Percentiles rank a stretch among this genome's conserved stretches.
These are phyloP conservation scores for Pseudopithomyces chartarum DNA, from an alignment of 2,329 filamentous ascomycete species.

Conservation along the genomic window DNA sequence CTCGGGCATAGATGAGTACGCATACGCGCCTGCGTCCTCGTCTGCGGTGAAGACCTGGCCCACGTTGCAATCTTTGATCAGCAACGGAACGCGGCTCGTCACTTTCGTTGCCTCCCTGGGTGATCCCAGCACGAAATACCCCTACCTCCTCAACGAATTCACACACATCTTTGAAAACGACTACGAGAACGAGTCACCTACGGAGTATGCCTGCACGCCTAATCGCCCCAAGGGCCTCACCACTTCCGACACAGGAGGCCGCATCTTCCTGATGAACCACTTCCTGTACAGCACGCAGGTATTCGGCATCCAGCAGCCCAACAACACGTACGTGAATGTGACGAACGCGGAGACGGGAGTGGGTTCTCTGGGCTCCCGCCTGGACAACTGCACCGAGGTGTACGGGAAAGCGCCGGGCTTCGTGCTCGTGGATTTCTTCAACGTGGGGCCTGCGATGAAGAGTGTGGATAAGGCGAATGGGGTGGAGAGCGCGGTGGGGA, in stretches of 20 bases:
- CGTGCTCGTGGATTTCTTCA: slow-evolving; percentile 80
- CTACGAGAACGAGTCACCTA: slow-evolving; percentile 66
- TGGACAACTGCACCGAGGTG: slow-evolving; percentile 55
- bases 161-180: slow-evolving; percentile 73
- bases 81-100: slow-evolving; percentile 67
- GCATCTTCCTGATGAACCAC: slow-evolving; percentile 79
- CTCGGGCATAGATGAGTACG: slow-evolving; percentile 64
- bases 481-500: slow-evolving; percentile 42
- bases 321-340: slow-evolving; percentile 58
- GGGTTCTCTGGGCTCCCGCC: slow-evolving; percentile 55
- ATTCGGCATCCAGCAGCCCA: slow-evolving; percentile 44
- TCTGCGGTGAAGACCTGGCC: slow-evolving; percentile 68
- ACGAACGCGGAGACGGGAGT: slow-evolving; percentile 69
- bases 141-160: slow-evolving; percentile 69
- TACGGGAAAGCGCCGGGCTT: slow-evolving; percentile 72
- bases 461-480: slow-evolving; percentile 75
- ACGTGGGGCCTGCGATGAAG: slow-evolving; percentile 70
- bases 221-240: slow-evolving; percentile 64
- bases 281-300: slow-evolving; percentile 68
- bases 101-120: slow-evolving; percentile 66
- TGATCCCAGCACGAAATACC: slow-evolving; percentile 43
- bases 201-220: slow-evolving; percentile 74
- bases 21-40: slow-evolving; percentile 50
- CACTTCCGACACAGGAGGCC: slow-evolving; percentile 56
- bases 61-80: slow-evolving; percentile 72